Evolutionary conservation across 1,284 basidiomycete species (phyloP), one percentile per base, ranked within the genome.

Genomic region (Quambalaria eucalypti): DNA sequence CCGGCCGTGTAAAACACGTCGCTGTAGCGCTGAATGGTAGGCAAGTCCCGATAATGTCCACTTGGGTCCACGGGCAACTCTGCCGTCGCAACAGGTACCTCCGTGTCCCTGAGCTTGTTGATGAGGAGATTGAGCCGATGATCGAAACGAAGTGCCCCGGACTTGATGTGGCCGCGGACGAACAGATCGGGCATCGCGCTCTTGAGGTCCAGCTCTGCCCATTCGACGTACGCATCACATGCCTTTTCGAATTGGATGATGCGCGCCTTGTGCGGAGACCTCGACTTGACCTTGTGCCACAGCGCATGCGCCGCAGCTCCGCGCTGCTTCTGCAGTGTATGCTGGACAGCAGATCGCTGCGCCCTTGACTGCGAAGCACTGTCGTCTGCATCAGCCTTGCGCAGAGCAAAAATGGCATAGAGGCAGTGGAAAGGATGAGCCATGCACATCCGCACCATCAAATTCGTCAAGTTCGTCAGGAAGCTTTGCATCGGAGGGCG

Each of bases 381-480:
- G 30, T 52, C 44, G 50, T 67, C 67, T 4, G 53, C 55, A 2
- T 63, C 62, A 7, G 61, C 60, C 54, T 64, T 64, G 57, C 64
- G 51, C 44, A 74, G 52, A 0, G 87, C 87, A 71, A 86, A 89
- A 12, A 98, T 83, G 64, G 93, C 89, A 76, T 92, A 95, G 5
- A 96, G 78, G 62, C 84, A 86, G 71, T 98, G 95, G 77, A 90
- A 97, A 0, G 93, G 92, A 73, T 98, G 95, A 52, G 97, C 89
- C 50, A 77, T 77, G 66, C 87, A 87, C 81, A 98, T 87, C 9
- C 87, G 82, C 1, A 82, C 57, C 19, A 97, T 79, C 19, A 95
- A 77, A 0, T 66, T 74, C 55, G 84, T 83, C 7, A 97, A 79
- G 54, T 80, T 82, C 12, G 77, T 68, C 68, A 91, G 88, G 62